These are phyloP conservation scores for Tolypocladium paradoxum DNA, from an alignment of 2,329 filamentous ascomycete species.

Conservation along the genomic window DNA sequence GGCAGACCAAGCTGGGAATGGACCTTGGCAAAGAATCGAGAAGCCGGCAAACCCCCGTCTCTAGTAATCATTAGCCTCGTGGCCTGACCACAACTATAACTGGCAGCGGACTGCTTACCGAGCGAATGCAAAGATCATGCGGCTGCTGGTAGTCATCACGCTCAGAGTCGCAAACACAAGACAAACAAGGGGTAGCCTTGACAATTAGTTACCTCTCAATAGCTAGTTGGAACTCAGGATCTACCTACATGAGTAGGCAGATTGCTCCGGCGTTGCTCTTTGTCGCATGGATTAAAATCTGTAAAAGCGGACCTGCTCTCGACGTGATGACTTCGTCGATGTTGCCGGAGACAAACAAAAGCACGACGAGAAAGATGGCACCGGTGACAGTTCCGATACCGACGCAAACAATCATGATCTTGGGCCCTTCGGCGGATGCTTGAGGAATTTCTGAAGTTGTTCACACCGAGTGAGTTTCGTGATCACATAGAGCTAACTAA, in stretches of 20 bases:
- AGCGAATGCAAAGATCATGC: constrained; percentile 58
- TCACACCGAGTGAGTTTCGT: not conserved
- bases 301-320: constrained; percentile 44
- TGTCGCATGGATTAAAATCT: constrained; percentile 54
- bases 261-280: constrained; percentile 48
- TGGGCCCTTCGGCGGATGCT: constrained; percentile 17
- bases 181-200: constrained; percentile 44
- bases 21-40: constrained; percentile 47
- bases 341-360: constrained; percentile 54
- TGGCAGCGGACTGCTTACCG: constrained; percentile 22
- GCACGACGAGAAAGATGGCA: constrained; percentile 48
- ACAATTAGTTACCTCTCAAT: not conserved
- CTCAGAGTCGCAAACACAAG: constrained; percentile 52
- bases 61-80: not conserved
- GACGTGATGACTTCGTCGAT: constrained; percentile 44
- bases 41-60: constrained; percentile 56
- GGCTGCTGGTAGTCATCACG: constrained; percentile 54
- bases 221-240: not conserved
- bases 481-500: too few relatives aligned
- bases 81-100: not conserved
- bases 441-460: constrained; percentile 16
- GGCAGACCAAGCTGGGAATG: constrained; percentile 52
- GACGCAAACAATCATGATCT: constrained; percentile 42
- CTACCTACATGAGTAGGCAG: constrained; percentile 49
- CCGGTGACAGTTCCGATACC: constrained; percentile 52